phyloP scores from a whole-genome alignment of 2,329 filamentous ascomycete genomes.

The Rhinocladiella similis region DNA sequence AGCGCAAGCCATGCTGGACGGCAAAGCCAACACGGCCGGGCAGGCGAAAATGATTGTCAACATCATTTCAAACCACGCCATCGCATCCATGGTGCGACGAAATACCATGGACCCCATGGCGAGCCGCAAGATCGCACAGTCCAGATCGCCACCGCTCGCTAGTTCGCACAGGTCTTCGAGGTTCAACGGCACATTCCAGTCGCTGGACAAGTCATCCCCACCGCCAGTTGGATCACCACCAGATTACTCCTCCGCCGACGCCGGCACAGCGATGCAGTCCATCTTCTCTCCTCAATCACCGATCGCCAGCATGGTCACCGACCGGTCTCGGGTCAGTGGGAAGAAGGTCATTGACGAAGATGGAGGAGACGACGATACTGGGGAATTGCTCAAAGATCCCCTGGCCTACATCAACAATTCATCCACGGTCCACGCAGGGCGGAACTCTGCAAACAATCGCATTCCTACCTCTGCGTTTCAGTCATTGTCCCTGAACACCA shows the following conservation, averaged over 20 bases:
- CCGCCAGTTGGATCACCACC: conserved; percentile 43
- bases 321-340: conserved; percentile 54
- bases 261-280: conserved; percentile 51
- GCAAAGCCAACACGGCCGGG: conserved; percentile 62
- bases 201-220: conserved; percentile 57
- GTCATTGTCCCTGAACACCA: conserved; percentile 71
- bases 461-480: conserved; percentile 69
- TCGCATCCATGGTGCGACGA: conserved; percentile 42
- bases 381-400: conserved; percentile 62
- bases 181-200: conserved; percentile 63
- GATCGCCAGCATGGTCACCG: conserved; percentile 51
- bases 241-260: conserved; percentile 54
- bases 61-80: conserved; percentile 45
- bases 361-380: conserved; percentile 61
- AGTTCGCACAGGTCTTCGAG: conserved; percentile 56
- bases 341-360: conserved; percentile 67
- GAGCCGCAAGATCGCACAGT: conserved; percentile 36
- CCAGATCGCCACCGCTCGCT: conserved; percentile 33
- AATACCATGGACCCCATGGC: conserved; percentile 55
- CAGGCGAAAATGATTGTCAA: conserved; percentile 60
- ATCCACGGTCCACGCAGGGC: conserved; percentile 46
- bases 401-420: conserved; percentile 71
- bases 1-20: conserved; percentile 59
- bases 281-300: conserved; percentile 64
- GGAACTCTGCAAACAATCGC: conserved; percentile 71